Percentiles rank a stretch among this genome's conserved stretches.
phyloP scores from a whole-genome alignment of 257 asterid genomes.

The Solanum pimpinellifolium region DNA sequence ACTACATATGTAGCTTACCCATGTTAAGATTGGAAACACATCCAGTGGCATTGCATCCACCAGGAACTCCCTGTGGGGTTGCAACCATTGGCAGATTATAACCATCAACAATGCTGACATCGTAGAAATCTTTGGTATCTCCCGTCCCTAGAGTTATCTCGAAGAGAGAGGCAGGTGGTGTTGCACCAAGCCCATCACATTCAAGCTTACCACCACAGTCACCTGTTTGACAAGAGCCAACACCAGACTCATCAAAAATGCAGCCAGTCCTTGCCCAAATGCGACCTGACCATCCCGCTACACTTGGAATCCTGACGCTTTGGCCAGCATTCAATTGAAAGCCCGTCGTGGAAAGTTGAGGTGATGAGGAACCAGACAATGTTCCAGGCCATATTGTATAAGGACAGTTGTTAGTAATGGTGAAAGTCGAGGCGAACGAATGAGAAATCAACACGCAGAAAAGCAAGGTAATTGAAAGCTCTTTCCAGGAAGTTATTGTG shows the following conservation, averaged over 20 bases:
- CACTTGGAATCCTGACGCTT: constrained; percentile 31
- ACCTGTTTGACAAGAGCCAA: constrained; percentile 69
- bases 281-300: constrained; percentile 77
- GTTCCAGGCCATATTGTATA: constrained; percentile 81
- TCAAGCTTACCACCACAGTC: constrained; percentile 75
- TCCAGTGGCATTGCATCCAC: constrained; percentile 67
- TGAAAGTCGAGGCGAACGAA: constrained; percentile 35
- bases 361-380: constrained; percentile 59
- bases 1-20: constrained; percentile 20
- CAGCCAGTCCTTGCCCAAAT: constrained; percentile 88
- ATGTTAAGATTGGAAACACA: constrained; percentile 55
- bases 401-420: constrained; percentile 55
- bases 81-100: constrained; percentile 65
- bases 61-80: constrained; percentile 30
- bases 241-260: constrained; percentile 46
- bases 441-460: constrained; percentile 7
- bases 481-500: constrained; percentile 21
- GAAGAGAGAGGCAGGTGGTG: constrained; percentile 71
- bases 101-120: constrained; percentile 75
- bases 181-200: constrained; percentile 61
- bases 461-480: constrained; percentile 5
- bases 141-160: constrained; percentile 76
- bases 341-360: constrained; percentile 62
- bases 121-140: constrained; percentile 53
- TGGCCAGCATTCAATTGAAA: constrained; percentile 56